phyloP scores from a whole-genome alignment of 2,329 filamentous ascomycete species.

The Paraphaeosphaeria minitans region DNA sequence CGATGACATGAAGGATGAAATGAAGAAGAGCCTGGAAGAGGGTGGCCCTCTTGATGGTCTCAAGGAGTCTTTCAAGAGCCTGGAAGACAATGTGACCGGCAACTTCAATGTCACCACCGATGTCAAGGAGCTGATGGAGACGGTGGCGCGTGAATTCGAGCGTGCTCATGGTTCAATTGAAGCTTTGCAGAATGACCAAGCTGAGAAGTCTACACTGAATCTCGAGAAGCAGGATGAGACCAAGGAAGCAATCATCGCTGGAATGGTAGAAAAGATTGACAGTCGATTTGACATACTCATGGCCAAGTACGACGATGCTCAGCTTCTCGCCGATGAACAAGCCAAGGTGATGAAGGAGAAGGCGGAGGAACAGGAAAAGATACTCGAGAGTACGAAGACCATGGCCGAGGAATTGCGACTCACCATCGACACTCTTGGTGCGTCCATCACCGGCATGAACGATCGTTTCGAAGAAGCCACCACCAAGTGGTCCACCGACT shows the following conservation, averaged over 20 bases:
- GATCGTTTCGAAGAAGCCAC: constrained; percentile 76
- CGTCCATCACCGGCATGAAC: constrained; percentile 56
- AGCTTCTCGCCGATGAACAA: constrained; percentile 74
- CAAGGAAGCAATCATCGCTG: constrained; percentile 59
- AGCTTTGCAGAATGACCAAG: constrained; percentile 79
- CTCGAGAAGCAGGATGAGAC: constrained; percentile 66
- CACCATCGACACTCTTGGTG: constrained; percentile 82
- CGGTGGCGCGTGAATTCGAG: constrained; percentile 85
- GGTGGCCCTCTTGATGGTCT: constrained; percentile 68
- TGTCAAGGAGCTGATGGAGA: constrained; percentile 67
- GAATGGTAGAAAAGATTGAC: constrained; percentile 65
- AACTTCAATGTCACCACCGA: constrained; percentile 53
- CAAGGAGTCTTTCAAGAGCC: constrained; percentile 65
- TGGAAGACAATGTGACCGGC: constrained; percentile 69
- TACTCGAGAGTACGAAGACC: constrained; percentile 74
- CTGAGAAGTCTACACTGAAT: constrained; percentile 60
- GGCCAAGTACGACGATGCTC: constrained; percentile 86
- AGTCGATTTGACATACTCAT: constrained; percentile 83
- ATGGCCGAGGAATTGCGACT: constrained; percentile 86
- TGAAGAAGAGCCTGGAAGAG: constrained; percentile 77
- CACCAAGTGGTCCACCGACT: constrained; percentile 86
- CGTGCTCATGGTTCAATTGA: constrained; percentile 80
- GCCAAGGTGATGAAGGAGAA: constrained; percentile 75
- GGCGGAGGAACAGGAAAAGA: constrained; percentile 72
- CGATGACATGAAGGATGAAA: constrained; percentile 75